These are phyloP conservation scores for Austropuccinia psidii DNA, from an alignment of 1,284 basidiomycete genomes.

Conservation along the genomic window DNA sequence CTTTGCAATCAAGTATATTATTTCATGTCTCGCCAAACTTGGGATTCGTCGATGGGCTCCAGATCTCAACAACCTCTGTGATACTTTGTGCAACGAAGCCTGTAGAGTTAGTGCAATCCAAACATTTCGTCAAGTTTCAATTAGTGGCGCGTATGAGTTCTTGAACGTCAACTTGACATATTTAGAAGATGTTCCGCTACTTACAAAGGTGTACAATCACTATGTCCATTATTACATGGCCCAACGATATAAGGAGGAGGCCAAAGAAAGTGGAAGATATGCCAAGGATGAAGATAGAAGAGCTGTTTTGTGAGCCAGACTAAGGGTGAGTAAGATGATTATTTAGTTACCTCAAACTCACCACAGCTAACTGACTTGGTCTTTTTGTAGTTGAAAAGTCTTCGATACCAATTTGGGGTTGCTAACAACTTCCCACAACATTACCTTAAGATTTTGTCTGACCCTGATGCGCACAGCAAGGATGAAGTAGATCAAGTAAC, in stretches of 20 bases:
- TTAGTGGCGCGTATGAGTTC: too few species aligned
- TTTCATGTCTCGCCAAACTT: too few species aligned
- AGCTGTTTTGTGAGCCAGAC: neutral
- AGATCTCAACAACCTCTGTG: too few species aligned
- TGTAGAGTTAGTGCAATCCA: too few species aligned
- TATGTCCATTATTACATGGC: constrained; percentile 20
- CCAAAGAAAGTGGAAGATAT: neutral
- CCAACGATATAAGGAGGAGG: neutral
- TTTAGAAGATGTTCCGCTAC: too few species aligned
- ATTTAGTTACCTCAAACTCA: too few species aligned
- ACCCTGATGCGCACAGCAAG: constrained; percentile 5
- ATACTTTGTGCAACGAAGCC: too few species aligned
- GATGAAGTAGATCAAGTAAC: neutral
- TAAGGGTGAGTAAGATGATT: neutral
- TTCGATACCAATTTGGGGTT: neutral
- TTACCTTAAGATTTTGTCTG: neutral
- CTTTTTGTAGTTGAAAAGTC: neutral
- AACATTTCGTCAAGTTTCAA: too few species aligned
- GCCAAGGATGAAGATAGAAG: neutral
- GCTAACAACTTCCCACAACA: neutral
- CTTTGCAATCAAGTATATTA: too few species aligned
- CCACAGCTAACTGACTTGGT: neutral
- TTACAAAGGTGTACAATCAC: neutral
- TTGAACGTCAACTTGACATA: too few species aligned
- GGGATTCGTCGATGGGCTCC: too few species aligned